phyloP scores from a whole-genome alignment of 345 rosid genomes.

The Populus deltoides region DNA sequence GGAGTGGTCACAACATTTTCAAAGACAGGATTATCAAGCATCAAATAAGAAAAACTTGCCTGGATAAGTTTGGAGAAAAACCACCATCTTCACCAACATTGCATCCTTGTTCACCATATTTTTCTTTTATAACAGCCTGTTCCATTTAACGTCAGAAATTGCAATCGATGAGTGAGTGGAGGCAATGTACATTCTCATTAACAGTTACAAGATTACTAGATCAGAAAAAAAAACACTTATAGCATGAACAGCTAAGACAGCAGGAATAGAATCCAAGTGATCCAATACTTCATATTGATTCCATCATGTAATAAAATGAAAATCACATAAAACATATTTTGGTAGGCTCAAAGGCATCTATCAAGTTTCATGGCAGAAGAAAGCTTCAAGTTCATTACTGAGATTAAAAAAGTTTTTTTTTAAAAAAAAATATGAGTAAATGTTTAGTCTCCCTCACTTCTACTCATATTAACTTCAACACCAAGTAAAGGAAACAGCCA shows the following conservation, averaged over 20 bases:
- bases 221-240: not conserved
- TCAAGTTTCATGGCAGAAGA: not conserved
- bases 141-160: conserved; percentile 36
- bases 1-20: not conserved
- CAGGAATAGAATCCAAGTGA: not conserved
- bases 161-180: conserved; percentile 23
- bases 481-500: no score
- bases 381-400: not conserved
- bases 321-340: not conserved
- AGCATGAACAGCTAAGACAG: not conserved
- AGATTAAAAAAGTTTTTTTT: not conserved
- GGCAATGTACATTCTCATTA: not conserved
- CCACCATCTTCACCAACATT: conserved; percentile 97
- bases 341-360: not conserved
- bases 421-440: no score
- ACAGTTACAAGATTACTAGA: not conserved
- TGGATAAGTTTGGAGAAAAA: conserved; percentile 84
- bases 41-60: conserved; percentile 40
- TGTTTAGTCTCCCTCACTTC: no score
- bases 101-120: conserved; percentile 67
- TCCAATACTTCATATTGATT: not conserved
- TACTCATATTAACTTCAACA: no score
- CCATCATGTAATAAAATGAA: not conserved
- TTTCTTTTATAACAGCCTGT: conserved; percentile 90
- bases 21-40: conserved; percentile 18